Base-by-base conservation (phyloP, 176 grass and related monocot species). In the Ensete ventricosum region DNA sequence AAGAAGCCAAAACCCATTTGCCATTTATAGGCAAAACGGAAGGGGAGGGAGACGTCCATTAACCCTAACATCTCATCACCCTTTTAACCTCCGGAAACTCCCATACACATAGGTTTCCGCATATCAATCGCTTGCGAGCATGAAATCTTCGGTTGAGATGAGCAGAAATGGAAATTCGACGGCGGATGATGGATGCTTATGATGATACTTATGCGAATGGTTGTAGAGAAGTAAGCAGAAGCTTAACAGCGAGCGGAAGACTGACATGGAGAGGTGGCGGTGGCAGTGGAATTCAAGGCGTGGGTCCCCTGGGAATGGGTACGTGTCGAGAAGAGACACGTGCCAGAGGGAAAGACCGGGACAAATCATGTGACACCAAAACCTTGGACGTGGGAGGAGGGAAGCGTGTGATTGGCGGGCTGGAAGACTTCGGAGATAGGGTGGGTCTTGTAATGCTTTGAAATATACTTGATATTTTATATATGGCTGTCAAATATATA, bases 11-110 rank as follows among this genome's bases (percentile, higher is more conserved):
- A 73, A 24, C 71, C 71, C 71, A 14, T 54, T 73, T 73, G 22
- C 71, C 23, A 73, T 73, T 54, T 73, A 73, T 73, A 73, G 71
- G 2, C 22, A 54, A 54, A 54, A 54, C 6, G 71, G 12, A 54
- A 54, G 68, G 21, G 34, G 52, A 23, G 52, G n/a, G 71, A 11
- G 52, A 27, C 71, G 21, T 26, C 51, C 21, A 21, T 54, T 54
- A 70, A 21, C 48, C 43, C 48, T 65, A 70, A 3, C 67, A 52
- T 19, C 11, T 13, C 25, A 14, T 14, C 19, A 48, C 34, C 67
- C 29, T 50, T 70, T 70, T 19, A 25, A 70, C 34, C 25, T 48
- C 11, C 2, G 43, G 7, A 20, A 52, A 50, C 48, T 65, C 67
- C 6, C 67, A 8, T 70, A 70, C 34, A 21, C 16, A 14, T 7